phyloP scores from a whole-genome alignment of 495 filamentous ascomycete genomes.

The Penicillium steckii region DNA sequence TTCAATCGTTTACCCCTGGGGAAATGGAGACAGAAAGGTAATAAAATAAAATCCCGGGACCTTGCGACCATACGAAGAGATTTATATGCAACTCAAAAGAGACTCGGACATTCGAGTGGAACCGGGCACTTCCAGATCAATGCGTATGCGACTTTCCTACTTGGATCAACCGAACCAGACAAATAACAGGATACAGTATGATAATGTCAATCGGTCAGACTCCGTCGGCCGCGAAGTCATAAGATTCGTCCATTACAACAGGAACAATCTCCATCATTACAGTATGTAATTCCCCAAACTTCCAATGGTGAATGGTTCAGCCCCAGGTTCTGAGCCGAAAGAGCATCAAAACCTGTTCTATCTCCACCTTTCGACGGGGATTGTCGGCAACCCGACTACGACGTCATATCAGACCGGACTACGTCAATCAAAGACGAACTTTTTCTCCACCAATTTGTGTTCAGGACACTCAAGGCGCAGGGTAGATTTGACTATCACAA shows the following conservation, averaged over 20 bases:
- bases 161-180: background rate
- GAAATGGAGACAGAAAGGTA: background rate
- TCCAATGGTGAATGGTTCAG: slow-evolving; percentile 1
- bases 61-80: background rate
- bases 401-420: slow-evolving; percentile 6
- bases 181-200: background rate
- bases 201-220: background rate
- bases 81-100: slow-evolving; percentile 5
- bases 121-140: background rate
- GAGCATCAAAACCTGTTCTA: slow-evolving; percentile 12
- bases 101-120: background rate
- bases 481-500: background rate
- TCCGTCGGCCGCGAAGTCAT: background rate
- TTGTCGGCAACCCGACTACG: slow-evolving; percentile 6
- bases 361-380: background rate
- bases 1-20: background rate
- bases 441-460: background rate
- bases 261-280: background rate
- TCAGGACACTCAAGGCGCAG: background rate
- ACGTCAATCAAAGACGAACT: slow-evolving; percentile 9
- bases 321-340: background rate
- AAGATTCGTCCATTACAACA: background rate
- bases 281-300: no score
- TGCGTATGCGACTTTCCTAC: background rate
- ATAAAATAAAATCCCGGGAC: background rate